Evolutionary conservation across 164 flowering plant genomes (phyloP), one percentile per base, ranked within the genome.

Genomic region (Litsea cubeba): DNA sequence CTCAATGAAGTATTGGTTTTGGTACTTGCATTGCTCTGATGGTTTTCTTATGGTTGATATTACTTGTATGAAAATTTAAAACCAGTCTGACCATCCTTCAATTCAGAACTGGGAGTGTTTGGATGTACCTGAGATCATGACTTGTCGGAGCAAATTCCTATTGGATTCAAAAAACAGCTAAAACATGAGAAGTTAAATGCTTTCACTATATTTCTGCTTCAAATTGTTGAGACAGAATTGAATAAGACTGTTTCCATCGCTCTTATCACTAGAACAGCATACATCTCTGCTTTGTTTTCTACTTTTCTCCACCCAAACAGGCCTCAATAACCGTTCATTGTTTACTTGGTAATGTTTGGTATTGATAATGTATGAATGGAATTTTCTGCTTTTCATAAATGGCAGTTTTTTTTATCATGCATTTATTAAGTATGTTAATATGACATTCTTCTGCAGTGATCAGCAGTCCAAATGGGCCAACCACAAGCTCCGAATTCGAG

Each of bases 401-500:
- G 5, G 12, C 6, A 20, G 3, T 40, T 46, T 35, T 40, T 6
- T 18, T 0, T 24, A 24, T 70, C 11, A 0, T 12, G 1, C 5
- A 17, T 20, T 54, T 54, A 15, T 20, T 51, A n/a, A 49, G 7
- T 11, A 10, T 50, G 32, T 72, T 54, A 14, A 5, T 40, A 32
- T 26, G 10, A 1, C 57, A 5, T 57, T 40, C 46, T 71, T 58
- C 10, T 62, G 69, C 62, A 95, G 99, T 93, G 75, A 75, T 95
- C 49, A 86, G 88, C 77, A 79, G 81, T 54, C 92, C 99, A 46
- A 83, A 82, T 2, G 98, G 99, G 57, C 97, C 98, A 8, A 73
- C 90, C 1, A 80, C 89, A 17, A 83, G 76, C 75, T 93, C 98
- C 0, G 97, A 95, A 80, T 95, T 77, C 24, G 97, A 95, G 87